Evolutionary conservation across 75 land plant species (phyloP), one percentile per base, ranked within the genome.

Genomic region (Selaginella tamariscina): DNA sequence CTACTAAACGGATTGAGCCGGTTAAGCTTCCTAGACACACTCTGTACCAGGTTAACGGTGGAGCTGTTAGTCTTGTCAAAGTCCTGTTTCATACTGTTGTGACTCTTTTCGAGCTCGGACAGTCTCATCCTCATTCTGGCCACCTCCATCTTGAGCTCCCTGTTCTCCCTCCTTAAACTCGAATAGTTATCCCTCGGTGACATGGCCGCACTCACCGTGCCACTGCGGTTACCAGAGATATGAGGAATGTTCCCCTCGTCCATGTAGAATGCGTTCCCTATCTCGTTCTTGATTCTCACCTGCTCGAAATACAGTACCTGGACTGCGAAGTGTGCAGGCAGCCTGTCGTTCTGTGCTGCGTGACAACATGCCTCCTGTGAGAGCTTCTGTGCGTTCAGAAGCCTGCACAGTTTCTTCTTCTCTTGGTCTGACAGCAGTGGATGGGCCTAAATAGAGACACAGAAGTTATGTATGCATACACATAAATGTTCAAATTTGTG

Each of bases 351-450:
- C 70, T 92, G 97, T 2, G 97, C 94, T 26, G 97, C 97, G 56
- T 92, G 97, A 64, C 82, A 81, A 73, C 94, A 92, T 0, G 89
- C 97, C 39, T 92, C 97, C 73, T 84, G 97, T 1, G 97, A 88
- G 18, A 92, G 77, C 33, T 92, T 92, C 44, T 86, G 97, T 62
- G 83, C 83, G 67, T 88, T 93, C 13, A 92, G 82, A 49, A 84
- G 75, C 15, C 86, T 88, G 83, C 97, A 88, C 0, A 92, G 82
- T 1, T 86, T 74, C 69, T 84, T 84, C 0, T 89, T 80, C 29
- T 92, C 97, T 1, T 78, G 65, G 30, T 92, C 97, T 67, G 79
- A 81, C 49, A 88, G 77, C 64, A 80, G 77, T 33, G 89, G 89
- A 73, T 92, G 97, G 71, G 88, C 97, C 97, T 91, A 31, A 24